Evolutionary conservation across 1,284 basidiomycete genomes (phyloP), one percentile per base, ranked within the genome.

Genomic region (Wolfiporia cocos): DNA sequence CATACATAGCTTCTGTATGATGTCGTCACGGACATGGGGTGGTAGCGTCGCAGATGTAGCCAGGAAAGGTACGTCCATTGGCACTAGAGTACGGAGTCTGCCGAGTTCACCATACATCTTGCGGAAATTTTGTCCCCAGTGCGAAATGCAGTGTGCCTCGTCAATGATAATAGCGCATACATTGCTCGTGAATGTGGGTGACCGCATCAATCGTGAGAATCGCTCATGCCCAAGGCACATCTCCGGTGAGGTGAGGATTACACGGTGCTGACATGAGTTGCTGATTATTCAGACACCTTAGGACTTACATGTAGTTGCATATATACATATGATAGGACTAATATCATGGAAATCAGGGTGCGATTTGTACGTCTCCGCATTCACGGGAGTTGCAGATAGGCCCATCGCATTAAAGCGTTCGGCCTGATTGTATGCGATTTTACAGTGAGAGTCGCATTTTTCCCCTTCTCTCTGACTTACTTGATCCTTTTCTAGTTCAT

Each of bases 231-330:
- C 42, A 22, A 66, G 49, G 11, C 53, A 55, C 65, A 68, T 67
- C 46, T 68, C 63, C 3, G 65, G 63, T 1, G 61, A 63, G 0
- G 57, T 55, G 15, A 67, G 31, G 9, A 67, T 50, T 5, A 48
- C 59, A 18, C 53, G 56, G 39, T 56, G 54, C 10, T 54, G n/a
- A n/a, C n/a, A n/a, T n/a, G n/a, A n/a, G n/a, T n/a, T n/a, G n/a
- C n/a, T 41, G 18, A 35, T n/a, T 5, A 46, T 41, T 28, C 48
- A 29, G 37, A 66, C 48, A 3, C 32, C 28, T 29, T 39, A 19
- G 6, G 21, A 12, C 9, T 11, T 10, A 18, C 20, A 36, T 12
- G 11, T 12, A 10, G 15, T 19, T 19, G 15, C 5, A 15, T 10
- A 12, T 20, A 10, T 36, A 20, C 15, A 7, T 12, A 36, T 9